Evolutionary conservation across 768 basidiomycete genomes (phyloP).

Genomic region (Pisolithus marmoratus): DNA sequence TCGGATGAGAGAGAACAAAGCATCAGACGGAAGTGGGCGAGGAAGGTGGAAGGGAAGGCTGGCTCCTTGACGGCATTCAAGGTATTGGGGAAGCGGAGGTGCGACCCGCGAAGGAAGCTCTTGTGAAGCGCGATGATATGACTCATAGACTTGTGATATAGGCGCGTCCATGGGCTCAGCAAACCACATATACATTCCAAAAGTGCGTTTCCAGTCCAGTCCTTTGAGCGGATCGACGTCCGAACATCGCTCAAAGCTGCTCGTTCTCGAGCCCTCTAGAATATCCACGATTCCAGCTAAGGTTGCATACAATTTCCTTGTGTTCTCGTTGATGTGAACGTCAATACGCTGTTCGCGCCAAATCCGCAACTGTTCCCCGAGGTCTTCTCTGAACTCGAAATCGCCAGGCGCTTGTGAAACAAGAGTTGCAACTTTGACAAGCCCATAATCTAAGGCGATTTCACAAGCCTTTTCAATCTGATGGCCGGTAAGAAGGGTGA

Average conservation of each 20-base stretch:
- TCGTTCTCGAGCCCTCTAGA: conserved; percentile 48
- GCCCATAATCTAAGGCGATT: conserved; percentile 66
- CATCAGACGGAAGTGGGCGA: conserved; percentile 52
- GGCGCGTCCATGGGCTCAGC: conserved; percentile 65
- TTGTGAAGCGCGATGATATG: conserved; percentile 46
- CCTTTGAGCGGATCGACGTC: conserved; percentile 63
- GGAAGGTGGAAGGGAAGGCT: conserved; percentile 38
- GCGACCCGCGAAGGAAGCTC: conserved; percentile 38
- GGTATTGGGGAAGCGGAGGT: conserved; percentile 56
- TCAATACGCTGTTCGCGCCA: conserved; percentile 81
- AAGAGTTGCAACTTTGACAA: conserved; percentile 82
- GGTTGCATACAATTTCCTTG: conserved; percentile 78
- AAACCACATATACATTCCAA: conserved; percentile 91
- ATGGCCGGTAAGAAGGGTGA: conserved; percentile 79
- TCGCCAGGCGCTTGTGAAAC: conserved; percentile 85
- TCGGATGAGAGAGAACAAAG: conserved; percentile 75
- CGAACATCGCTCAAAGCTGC: conserved; percentile 44
- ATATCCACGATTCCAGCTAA: conserved; percentile 71
- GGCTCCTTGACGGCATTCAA: conserved; percentile 25
- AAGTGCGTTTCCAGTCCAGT: conserved; percentile 91
- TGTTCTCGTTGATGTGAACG: conserved; percentile 55
- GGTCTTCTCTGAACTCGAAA: conserved; percentile 62
- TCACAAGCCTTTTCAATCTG: conserved; percentile 82
- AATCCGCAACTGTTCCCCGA: conserved; percentile 68
- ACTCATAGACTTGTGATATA: conserved; percentile 60